phyloP scores from a whole-genome alignment of 257 asterid genomes.

The Salvia miltiorrhiza region DNA sequence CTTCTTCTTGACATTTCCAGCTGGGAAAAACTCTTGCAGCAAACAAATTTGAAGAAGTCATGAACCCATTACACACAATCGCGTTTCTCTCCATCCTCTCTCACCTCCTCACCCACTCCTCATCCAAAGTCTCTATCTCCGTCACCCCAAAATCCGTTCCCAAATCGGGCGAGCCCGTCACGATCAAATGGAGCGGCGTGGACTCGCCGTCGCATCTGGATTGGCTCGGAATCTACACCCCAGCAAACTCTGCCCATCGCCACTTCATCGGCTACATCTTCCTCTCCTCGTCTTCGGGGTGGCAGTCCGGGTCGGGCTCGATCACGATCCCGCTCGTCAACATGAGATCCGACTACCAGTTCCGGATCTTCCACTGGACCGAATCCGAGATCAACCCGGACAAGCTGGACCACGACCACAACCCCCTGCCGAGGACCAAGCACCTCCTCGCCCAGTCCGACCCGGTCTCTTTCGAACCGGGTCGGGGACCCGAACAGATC shows the following conservation, averaged over 20 bases:
- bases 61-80: conserved; percentile 25
- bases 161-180: conserved; percentile 63
- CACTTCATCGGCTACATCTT: conserved; percentile 74
- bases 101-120: conserved; percentile 26
- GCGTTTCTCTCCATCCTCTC: conserved; percentile 18
- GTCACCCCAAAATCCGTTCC: conserved; percentile 44
- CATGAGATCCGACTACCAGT: conserved; percentile 70
- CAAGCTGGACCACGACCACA: conserved; percentile 70
- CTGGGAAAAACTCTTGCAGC: not conserved
- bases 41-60: conserved; percentile 8
- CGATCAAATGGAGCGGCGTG: conserved; percentile 71
- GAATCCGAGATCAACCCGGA: conserved; percentile 63
- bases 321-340: conserved; percentile 64
- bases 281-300: conserved; percentile 61
- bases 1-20: not conserved
- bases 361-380: conserved; percentile 81
- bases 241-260: conserved; percentile 49
- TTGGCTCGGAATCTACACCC: conserved; percentile 87
- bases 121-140: conserved; percentile 43
- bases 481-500: conserved; percentile 84
- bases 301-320: conserved; percentile 84
- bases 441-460: conserved; percentile 70
- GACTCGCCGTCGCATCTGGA: conserved; percentile 68
- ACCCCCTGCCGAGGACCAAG: conserved; percentile 78
- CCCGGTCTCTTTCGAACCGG: conserved; percentile 41